Evolutionary conservation across 306 rosid genomes (phyloP).

Genomic region (Prunus armeniaca): DNA sequence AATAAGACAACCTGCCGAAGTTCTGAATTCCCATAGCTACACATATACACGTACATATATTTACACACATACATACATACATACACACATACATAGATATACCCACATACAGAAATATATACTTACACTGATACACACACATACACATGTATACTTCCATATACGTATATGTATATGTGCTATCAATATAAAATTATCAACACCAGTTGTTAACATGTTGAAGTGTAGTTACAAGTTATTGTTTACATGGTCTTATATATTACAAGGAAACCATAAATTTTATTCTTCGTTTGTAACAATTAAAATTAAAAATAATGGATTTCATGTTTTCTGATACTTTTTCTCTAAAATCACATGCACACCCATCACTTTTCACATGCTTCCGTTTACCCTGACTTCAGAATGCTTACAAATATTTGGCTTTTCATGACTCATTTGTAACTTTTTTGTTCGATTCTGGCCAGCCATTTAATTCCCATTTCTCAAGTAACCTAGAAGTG

Average conservation of each 20-base stretch:
- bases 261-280: not conserved
- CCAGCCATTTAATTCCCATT: not conserved
- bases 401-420: not conserved
- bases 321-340: not conserved
- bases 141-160: no score
- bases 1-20: not conserved
- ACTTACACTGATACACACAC: not conserved
- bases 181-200: not conserved
- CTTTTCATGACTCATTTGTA: not conserved
- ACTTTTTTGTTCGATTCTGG: not conserved
- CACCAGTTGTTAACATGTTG: not conserved
- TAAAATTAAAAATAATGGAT: not conserved
- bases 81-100: not conserved
- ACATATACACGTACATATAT: not conserved
- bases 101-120: no score
- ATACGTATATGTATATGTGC: not conserved
- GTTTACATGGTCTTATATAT: not conserved
- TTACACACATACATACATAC: not conserved
- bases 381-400: slow-evolving; percentile 1
- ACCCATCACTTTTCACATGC: slow-evolving; percentile 21
- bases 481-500: not conserved
- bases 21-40: not conserved
- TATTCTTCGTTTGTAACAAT: not conserved
- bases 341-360: slow-evolving; percentile 1
- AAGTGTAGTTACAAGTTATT: not conserved